Base-by-base conservation (phyloP, 2,329 filamentous ascomycete genomes). In the Phyllosticta capitalensis region DNA sequence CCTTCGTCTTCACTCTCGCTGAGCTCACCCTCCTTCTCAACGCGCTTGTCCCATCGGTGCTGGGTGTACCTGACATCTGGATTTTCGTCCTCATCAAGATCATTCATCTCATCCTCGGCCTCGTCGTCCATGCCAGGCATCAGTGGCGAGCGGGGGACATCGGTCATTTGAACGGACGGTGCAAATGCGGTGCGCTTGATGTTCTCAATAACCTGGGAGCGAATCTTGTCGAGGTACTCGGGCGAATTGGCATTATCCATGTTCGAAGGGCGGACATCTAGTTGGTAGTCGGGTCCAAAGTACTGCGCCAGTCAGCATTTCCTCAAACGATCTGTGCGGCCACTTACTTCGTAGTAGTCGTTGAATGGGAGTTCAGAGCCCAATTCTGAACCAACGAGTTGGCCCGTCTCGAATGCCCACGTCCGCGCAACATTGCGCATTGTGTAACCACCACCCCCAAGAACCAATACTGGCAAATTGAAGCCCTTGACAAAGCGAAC, bases 361-460 rank as follows among this genome's bases (percentile, higher is more conserved):
- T 54, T 60, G 54, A 56, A 60, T 0, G 58, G 58, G n/a, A 60
- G 33, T 9, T 56, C 50, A 14, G 55, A 52, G 10, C 21, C 20
- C 9, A 53, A 33, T 9, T 49, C 9, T 7, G 45, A 30, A 45
- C 58, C 58, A 12, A 60, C 54, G 9, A 54, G 49, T 19, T 60
- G 49, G 14, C 89, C 88, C 10, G 94, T 99, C 76, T 99, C 94
- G 74, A 95, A 92, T 21, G 92, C 90, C 94, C 94, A 99, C 30
- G 92, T 91, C 57, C 94, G 88, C 48, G 94, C 94, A 5, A 99
- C 94, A 68, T 99, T 99, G 64, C 94, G 85, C 5, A 94, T 92
- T 14, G 94, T 99, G 75, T 99, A 99, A 24, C 94, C 94, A 59
- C 94, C 94, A 45, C 94, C 94, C 51, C 94, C 94, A 61, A 97